Conservation (phyloP, 768 basidiomycete species). For the Tremella mesenterica region DNA sequence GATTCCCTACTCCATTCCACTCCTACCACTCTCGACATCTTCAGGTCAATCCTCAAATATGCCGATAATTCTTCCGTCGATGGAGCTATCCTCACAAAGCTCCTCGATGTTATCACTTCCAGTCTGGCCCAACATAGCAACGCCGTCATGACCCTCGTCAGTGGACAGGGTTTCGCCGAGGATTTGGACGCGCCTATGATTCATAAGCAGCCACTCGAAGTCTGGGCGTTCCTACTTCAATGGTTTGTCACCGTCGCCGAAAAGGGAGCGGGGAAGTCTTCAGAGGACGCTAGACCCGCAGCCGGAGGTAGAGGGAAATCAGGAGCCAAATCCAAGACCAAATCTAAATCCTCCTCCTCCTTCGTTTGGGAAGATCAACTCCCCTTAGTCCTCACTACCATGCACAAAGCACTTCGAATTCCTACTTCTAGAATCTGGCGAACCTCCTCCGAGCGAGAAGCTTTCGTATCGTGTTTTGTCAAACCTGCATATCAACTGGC, state of each 20-base stretch:
- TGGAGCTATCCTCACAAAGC: constrained; percentile 64
- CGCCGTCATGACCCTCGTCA: constrained; percentile 21
- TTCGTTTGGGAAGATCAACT: constrained; percentile 65
- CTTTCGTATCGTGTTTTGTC: constrained; percentile 77
- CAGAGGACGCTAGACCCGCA: constrained; percentile 22
- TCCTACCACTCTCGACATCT: constrained; percentile 64
- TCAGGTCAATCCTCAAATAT: constrained; percentile 68
- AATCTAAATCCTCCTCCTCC: constrained; percentile 39
- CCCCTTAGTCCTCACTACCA: constrained; percentile 57
- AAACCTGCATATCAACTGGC: constrained; percentile 77
- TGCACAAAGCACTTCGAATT: constrained; percentile 62
- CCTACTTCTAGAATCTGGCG: constrained; percentile 79
- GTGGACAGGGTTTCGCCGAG: constrained; percentile 20
- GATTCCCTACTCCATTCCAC: constrained; percentile 57
- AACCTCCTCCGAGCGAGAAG: constrained; percentile 73
- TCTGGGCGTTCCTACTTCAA: constrained; percentile 82
- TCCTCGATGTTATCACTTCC: constrained; percentile 77
- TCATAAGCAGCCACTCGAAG: constrained; percentile 72
- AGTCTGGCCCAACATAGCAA: constrained; percentile 39
- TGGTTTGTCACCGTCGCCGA: constrained; percentile 83
- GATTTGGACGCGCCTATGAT: constrained; percentile 37
- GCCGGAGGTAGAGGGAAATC: constrained; percentile 42
- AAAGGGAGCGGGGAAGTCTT: constrained; percentile 54
- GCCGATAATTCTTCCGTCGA: constrained; percentile 17
- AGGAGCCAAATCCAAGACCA: constrained; percentile 27